Base-by-base conservation (phyloP, 352 stramenopile species). In the Discostella stelligera region DNA sequence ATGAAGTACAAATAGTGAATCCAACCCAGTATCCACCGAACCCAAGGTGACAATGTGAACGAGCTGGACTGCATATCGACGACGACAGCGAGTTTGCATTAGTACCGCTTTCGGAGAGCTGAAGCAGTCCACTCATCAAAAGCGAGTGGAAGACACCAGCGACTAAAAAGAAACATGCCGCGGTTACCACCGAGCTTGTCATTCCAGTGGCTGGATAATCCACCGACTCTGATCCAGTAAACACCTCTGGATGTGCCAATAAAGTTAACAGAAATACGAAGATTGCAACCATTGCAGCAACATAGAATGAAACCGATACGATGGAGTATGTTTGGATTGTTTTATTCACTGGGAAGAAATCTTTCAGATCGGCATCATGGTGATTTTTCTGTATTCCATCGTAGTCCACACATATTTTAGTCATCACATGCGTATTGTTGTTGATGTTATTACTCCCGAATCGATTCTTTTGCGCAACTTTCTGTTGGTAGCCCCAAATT, bases 41-140 rank as follows among this genome's bases (percentile, higher is more conserved):
- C 16, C 48, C 62, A 4, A 69, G 44, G 18, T 32, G 18, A 48
- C 62, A 69, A 52, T 60, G 48, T n/a, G 62, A 69, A 55, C 60
- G 54, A 27, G 46, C 14, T 69, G 62, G 62, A 69, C 54, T 69
- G 62, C 62, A 69, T 23, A 69, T 59, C 25, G 62, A 25, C 30
- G 46, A 60, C 30, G 37, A 23, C 53, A 49, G 44, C 4, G 37
- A 44, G 37, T 44, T 44, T 44, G 37, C 7, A 44, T 14, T 14
- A 25, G 23, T 21, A 18, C 53, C 39, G 52, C 6, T 39, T n/a
- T 54, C 30, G 7, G 39, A 53, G 21, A 48, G 11, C 4, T 66
- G 59, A 39, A 54, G 16, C 46, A 66, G 54, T 27, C 59, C 32
- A 18, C 49, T 25, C 11, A 66, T 23, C 14, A 32, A 54, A 7